Evolutionary conservation across 2,329 filamentous ascomycete genomes (phyloP), one percentile per base, ranked within the genome.

Genomic region (Ophiocordyceps unilateralis): DNA sequence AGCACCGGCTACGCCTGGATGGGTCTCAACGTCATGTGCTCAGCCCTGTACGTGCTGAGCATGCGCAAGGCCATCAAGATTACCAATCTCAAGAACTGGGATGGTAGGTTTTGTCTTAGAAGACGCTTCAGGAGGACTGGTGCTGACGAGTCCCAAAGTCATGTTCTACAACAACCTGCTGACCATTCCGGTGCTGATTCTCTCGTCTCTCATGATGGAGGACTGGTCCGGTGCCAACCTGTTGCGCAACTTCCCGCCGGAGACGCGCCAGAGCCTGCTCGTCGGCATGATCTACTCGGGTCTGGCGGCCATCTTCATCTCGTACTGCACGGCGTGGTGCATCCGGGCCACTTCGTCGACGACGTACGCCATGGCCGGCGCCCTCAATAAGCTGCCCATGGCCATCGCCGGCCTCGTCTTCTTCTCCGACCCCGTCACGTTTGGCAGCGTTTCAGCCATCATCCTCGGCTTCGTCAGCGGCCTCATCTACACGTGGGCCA

Each of bases 111-210:
- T 9, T 6, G 15, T 6, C 15, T 15, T 11, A 3, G 10, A 12
- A 11, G 14, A 17, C 15, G 5, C 15, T 17, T 5, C 3, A 8
- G 15, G n/a, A n/a, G 15, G 7, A 6, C 32, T 34, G 24, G 7
- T 8, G 32, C 32, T 34, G 32, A 34, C 15, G 32, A 34, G 3
- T 6, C 2, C 4, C 9, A 34, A 22, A 96, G 89, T 88, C 57
- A 98, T 96, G 91, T 96, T 91, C 69, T 98, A 98, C 73, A 98
- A 98, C 76, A 96, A 98, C 65, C 75, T 96, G 40, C 78, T 98
- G 51, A 93, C 88, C 45, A 94, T 98, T 49, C 91, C 91, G 23
- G 81, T 96, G 55, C 78, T 98, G 42, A 63, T 96, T 45, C 60
- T 86, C 53, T 79, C 80, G 60, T 93, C 89, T 28, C 67, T 95